These are phyloP conservation scores for Phytophthora europaea DNA, from an alignment of 352 stramenopile genomes.

Conservation along the genomic window DNA sequence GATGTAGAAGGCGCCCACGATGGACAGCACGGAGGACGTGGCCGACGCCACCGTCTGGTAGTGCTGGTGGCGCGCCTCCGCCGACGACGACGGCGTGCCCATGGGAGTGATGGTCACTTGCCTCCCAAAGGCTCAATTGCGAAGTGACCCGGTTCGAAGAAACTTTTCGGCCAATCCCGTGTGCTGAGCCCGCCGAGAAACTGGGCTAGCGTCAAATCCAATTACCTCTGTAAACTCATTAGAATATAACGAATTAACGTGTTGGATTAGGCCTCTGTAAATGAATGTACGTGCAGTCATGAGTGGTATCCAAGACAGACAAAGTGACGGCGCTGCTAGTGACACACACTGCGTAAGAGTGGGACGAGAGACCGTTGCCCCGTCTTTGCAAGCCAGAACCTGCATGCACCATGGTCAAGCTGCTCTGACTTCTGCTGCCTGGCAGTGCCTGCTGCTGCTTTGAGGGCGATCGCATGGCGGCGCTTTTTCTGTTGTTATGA, in stretches of 20 bases:
- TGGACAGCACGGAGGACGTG: slow-evolving; percentile 81
- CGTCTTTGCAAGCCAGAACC: background rate
- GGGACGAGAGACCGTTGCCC: background rate
- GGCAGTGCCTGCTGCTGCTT: background rate
- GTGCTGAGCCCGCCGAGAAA: background rate
- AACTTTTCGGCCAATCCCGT: background rate
- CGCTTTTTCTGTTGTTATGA: background rate
- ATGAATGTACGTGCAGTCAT: too few species aligned
- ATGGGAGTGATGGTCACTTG: slow-evolving; percentile 9
- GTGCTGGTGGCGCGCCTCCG: slow-evolving; percentile 34
- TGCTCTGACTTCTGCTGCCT: background rate
- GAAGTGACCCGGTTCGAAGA: slow-evolving; percentile 21
- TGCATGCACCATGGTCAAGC: slow-evolving; percentile 3
- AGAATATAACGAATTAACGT: too few species aligned
- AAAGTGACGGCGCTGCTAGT: background rate
- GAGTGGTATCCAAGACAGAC: too few species aligned
- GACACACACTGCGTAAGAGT: slow-evolving; percentile 23
- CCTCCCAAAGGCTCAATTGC: slow-evolving; percentile 13
- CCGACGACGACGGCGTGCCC: slow-evolving; percentile 17
- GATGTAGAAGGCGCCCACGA: slow-evolving; percentile 87
- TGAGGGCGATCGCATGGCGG: background rate
- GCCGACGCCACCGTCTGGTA: slow-evolving; percentile 68
- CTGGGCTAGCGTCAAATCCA: background rate
- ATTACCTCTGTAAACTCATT: background rate
- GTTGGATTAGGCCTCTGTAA: too few species aligned